These are phyloP conservation scores for Candida railenensis DNA, from an alignment of 805 yeast genomes.

Conservation along the genomic window DNA sequence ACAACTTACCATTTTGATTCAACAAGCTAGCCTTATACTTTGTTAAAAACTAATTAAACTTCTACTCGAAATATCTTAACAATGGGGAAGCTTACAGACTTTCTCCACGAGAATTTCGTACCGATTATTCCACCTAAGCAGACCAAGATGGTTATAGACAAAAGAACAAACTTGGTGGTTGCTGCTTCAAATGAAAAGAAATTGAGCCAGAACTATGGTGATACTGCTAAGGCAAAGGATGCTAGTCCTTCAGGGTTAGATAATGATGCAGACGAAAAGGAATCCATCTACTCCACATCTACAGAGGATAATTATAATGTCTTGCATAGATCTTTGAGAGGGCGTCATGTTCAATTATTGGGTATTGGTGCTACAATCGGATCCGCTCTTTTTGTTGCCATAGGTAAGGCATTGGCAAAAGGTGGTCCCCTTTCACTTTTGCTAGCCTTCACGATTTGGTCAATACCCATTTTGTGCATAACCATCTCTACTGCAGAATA, in stretches of 20 bases:
- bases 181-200: not conserved
- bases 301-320: conserved; percentile 13
- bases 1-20: too few relatives aligned
- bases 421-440: conserved; percentile 73
- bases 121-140: conserved; percentile 11
- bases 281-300: conserved; percentile 12
- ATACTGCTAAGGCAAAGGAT: not conserved
- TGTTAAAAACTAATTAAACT: too few relatives aligned
- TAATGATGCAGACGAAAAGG: conserved; percentile 9
- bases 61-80: too few relatives aligned
- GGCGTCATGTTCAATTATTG: conserved; percentile 75
- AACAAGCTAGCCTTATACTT: too few relatives aligned
- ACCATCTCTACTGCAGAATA: conserved; percentile 76
- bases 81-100: not conserved
- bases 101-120: conserved; percentile 13
- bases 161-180: not conserved
- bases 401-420: conserved; percentile 58
- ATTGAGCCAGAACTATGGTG: not conserved
- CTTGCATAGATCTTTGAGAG: conserved; percentile 47
- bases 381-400: conserved; percentile 73
- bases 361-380: conserved; percentile 85
- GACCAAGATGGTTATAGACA: not conserved
- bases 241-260: not conserved
- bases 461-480: conserved; percentile 63
- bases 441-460: conserved; percentile 67